Conservation (phyloP, 768 basidiomycete species). For the Rubroboletus satanas region DNA sequence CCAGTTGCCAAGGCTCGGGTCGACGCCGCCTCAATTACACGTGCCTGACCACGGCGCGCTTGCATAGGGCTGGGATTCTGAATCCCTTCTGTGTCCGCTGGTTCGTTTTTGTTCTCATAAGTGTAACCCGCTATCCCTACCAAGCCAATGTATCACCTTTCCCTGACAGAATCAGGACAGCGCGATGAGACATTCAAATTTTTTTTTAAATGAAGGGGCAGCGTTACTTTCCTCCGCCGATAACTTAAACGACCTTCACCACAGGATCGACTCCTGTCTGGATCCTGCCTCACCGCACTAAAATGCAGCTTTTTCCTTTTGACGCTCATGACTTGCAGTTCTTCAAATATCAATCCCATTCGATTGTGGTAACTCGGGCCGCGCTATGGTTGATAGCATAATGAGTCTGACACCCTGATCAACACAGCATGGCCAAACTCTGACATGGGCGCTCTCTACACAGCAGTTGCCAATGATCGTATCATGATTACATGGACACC, state of each 20-base stretch:
- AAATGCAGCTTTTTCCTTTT: neutral
- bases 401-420: neutral
- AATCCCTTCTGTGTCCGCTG: neutral
- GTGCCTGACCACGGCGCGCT: conserved; percentile 14
- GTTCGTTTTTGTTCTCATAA: conserved; percentile 11
- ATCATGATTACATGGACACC: neutral
- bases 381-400: neutral
- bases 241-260: neutral
- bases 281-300: conserved; percentile 1
- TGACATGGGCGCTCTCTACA: neutral
- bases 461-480: neutral
- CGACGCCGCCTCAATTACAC: conserved; percentile 1
- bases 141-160: neutral
- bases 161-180: conserved; percentile 2
- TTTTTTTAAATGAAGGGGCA: conserved; percentile 8
- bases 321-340: neutral
- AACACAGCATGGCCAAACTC: conserved; percentile 14
- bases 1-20: conserved; percentile 2
- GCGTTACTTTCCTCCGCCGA: conserved; percentile 12
- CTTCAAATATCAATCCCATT: conserved; percentile 1
- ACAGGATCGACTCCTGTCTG: conserved; percentile 3
- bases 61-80: neutral
- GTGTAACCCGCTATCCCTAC: neutral
- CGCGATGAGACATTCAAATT: neutral
- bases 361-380: neutral